Conservation (phyloP, 768 basidiomycete genomes). For the Russula dissimulans region DNA sequence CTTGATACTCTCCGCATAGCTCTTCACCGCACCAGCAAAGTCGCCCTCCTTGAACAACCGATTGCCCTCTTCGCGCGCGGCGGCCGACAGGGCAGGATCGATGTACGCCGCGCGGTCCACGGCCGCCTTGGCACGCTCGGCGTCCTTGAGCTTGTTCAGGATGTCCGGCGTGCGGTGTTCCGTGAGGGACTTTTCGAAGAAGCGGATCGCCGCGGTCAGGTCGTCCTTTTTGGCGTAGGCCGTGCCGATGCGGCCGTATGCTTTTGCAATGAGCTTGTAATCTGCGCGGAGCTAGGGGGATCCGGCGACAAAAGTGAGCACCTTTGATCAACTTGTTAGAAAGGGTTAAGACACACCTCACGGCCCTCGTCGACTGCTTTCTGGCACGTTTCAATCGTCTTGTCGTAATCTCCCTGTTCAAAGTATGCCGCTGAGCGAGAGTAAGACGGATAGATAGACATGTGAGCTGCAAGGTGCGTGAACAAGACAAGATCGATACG, state of each 20-base stretch:
- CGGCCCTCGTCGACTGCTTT: conserved; percentile 97
- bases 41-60: conserved; percentile 83
- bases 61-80: conserved; percentile 90
- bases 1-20: conserved; percentile 94
- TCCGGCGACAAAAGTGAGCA: neutral
- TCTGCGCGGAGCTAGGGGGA: conserved; percentile 66
- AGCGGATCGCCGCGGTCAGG: conserved; percentile 70
- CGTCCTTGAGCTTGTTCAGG: conserved; percentile 79
- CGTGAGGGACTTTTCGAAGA: conserved; percentile 85
- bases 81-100: conserved; percentile 72
- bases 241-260: conserved; percentile 80
- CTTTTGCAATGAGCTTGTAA: conserved; percentile 93
- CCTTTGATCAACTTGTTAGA: neutral
- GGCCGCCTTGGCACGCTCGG: conserved; percentile 72
- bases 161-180: conserved; percentile 95
- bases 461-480: neutral
- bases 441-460: neutral
- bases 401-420: conserved; percentile 87
- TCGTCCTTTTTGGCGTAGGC: conserved; percentile 80
- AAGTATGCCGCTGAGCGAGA: conserved; percentile 68
- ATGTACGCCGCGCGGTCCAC: conserved; percentile 76
- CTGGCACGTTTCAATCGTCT: conserved; percentile 83
- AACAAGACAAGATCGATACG: neutral
- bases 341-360: conserved; percentile 35
- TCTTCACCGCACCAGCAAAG: conserved; percentile 85